Conservation (phyloP, 257 asterid species). For the Euphrasia confusa region DNA sequence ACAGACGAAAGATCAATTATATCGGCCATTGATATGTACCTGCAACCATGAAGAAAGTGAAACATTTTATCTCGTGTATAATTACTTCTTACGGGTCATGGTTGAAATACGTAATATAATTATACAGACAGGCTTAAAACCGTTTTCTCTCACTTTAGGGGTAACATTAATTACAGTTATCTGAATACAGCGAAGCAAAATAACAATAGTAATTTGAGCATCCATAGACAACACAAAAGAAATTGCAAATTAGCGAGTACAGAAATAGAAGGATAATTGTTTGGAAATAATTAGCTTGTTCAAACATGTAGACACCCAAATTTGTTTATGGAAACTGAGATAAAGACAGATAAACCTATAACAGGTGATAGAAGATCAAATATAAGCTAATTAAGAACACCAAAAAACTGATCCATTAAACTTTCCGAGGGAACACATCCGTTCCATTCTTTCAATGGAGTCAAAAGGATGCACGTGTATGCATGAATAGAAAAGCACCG, state of each 20-base stretch:
- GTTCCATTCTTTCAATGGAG: background rate
- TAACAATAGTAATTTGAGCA: background rate
- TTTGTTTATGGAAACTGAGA: background rate
- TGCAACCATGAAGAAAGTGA: conserved; percentile 31
- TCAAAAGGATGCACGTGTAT: background rate
- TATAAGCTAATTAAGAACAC: conserved; percentile 1
- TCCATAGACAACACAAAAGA: background rate
- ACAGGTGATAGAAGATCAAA: conserved; percentile 7
- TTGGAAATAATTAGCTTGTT: background rate
- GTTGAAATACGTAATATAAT: background rate
- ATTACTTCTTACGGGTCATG: background rate
- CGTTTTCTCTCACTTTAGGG: background rate
- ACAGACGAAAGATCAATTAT: conserved; percentile 61
- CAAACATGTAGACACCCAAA: conserved; percentile 11
- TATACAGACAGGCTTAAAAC: background rate
- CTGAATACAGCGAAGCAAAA: background rate
- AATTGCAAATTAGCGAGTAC: background rate
- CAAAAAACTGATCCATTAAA: conserved; percentile 11
- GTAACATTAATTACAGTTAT: background rate
- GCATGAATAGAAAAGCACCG: conserved; percentile 5
- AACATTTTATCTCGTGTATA: conserved; percentile 7
- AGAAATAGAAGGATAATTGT: background rate
- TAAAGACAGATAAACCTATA: conserved; percentile 12
- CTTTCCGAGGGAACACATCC: background rate
- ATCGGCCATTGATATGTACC: conserved; percentile 83